phyloP scores from a whole-genome alignment of 139 green algal genomes.

The Microglena sp. region DNA sequence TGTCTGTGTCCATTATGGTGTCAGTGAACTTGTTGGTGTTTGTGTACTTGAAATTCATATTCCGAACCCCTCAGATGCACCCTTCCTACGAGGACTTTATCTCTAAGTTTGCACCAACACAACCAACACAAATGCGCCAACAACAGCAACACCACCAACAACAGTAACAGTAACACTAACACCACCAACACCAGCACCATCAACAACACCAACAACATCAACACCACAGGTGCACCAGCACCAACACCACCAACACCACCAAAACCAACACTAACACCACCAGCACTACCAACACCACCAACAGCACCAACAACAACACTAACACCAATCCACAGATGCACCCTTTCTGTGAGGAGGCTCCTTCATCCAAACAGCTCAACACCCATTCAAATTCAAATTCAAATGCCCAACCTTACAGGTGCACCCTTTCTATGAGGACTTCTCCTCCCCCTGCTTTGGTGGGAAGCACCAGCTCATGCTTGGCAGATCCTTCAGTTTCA shows the following conservation, averaged over 20 bases:
- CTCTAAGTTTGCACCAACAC: neutral
- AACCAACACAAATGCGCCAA: neutral
- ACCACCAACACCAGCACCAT: neutral
- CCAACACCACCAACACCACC: too few relatives aligned
- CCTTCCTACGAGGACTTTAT: neutral
- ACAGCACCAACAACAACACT: too few relatives aligned
- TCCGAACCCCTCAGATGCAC: neutral
- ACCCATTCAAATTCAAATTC: too few relatives aligned
- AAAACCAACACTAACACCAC: too few relatives aligned
- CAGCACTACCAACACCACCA: conserved; percentile 4
- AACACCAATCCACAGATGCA: conserved; percentile 13
- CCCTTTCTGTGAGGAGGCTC: too few relatives aligned
- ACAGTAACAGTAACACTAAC: neutral
- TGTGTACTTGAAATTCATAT: conserved; percentile 1
- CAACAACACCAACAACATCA: neutral
- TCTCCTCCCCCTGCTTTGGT: conserved; percentile 63
- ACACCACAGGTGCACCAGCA: too few relatives aligned
- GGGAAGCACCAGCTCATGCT: too few relatives aligned
- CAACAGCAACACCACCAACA: neutral
- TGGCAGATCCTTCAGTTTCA: too few relatives aligned
- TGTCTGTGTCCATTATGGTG: too few relatives aligned
- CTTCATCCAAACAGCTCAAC: too few relatives aligned
- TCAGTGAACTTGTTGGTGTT: neutral
- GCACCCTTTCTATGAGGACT: conserved; percentile 70
- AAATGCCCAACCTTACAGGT: neutral